Evolutionary conservation across 257 asterid genomes (phyloP).

Genomic region (Anisodus tanguticus): DNA sequence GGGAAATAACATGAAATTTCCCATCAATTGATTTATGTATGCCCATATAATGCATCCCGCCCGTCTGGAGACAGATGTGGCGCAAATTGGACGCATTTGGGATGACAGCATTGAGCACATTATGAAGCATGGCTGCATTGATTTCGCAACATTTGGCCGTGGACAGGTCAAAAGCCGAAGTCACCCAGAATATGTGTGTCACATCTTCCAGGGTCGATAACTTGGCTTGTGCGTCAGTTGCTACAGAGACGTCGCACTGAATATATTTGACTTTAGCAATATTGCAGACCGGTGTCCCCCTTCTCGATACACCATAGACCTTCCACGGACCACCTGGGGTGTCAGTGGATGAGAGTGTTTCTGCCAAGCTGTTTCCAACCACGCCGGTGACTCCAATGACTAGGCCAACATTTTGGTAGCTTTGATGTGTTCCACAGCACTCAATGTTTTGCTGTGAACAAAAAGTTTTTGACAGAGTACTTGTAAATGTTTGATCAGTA

Average conservation of each 20-base stretch:
- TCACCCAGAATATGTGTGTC: conserved; percentile 78
- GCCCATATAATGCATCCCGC: conserved; percentile 71
- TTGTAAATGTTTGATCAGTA: not conserved
- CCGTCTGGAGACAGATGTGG: conserved; percentile 82
- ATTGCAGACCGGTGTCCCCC: conserved; percentile 71
- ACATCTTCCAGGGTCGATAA: conserved; percentile 65
- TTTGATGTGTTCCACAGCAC: conserved; percentile 57
- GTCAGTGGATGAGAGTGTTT: conserved; percentile 85
- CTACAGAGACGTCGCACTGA: conserved; percentile 70
- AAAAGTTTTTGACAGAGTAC: not conserved
- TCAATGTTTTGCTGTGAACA: conserved; percentile 58
- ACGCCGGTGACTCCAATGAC: conserved; percentile 84
- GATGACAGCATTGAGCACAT: conserved; percentile 57
- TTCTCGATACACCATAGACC: conserved; percentile 90
- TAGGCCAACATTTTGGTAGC: conserved; percentile 75
- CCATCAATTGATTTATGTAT: conserved; percentile 48
- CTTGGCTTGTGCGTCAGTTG: conserved; percentile 54
- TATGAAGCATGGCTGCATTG: conserved; percentile 73
- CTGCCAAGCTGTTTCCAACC: conserved; percentile 92
- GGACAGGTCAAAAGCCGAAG: conserved; percentile 63
- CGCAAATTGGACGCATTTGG: conserved; percentile 70
- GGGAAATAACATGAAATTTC: conserved; percentile 41
- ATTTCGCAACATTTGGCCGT: conserved; percentile 67
- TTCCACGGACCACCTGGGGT: conserved; percentile 99
- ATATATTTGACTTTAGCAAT: conserved; percentile 68